A percentile compares a stretch with the other conserved stretches of the same genome.
Conservation (phyloP, 1,284 basidiomycete genomes). For the Malassezia japonica region DNA sequence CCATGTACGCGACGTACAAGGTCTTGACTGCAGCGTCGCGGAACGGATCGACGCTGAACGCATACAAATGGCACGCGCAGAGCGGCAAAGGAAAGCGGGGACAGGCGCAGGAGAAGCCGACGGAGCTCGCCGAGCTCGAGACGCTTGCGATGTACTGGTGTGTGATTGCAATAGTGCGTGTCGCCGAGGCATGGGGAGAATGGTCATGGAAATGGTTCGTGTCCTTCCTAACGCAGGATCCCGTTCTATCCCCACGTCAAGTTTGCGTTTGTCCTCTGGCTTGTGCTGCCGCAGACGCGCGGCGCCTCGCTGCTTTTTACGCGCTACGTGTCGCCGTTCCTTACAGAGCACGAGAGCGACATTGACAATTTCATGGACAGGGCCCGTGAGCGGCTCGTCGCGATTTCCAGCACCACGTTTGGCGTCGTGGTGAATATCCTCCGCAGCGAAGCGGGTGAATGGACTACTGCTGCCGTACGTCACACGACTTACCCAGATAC, state of each 20-base stretch:
- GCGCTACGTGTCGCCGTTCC: slow-evolving; percentile 13
- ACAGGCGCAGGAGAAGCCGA: neutral
- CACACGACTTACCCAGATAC: neutral
- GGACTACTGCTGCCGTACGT: neutral
- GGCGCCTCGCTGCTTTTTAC: slow-evolving; percentile 8
- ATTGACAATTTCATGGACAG: slow-evolving; percentile 6
- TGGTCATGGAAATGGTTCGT: slow-evolving; percentile 36
- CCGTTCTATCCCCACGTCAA: slow-evolving; percentile 35
- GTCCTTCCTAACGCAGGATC: slow-evolving; percentile 11
- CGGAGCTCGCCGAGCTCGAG: slow-evolving; percentile 37
- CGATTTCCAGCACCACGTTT: neutral
- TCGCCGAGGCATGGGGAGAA: slow-evolving; percentile 30
- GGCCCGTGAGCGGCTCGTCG: neutral
- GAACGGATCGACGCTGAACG: neutral
- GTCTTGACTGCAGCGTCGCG: neutral
- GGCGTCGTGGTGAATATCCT: slow-evolving; percentile 4
- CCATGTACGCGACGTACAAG: slow-evolving; percentile 17
- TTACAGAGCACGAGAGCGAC: slow-evolving; percentile 11
- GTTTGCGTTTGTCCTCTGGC: slow-evolving; percentile 38
- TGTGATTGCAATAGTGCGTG: slow-evolving; percentile 25
- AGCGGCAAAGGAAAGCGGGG: neutral
- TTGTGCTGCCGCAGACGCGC: slow-evolving; percentile 37
- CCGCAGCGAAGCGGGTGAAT: neutral
- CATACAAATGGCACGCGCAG: neutral
- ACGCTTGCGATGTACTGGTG: slow-evolving; percentile 43